Conservation (phyloP, 1,284 basidiomycete genomes). For the Inonotus obliquus region DNA sequence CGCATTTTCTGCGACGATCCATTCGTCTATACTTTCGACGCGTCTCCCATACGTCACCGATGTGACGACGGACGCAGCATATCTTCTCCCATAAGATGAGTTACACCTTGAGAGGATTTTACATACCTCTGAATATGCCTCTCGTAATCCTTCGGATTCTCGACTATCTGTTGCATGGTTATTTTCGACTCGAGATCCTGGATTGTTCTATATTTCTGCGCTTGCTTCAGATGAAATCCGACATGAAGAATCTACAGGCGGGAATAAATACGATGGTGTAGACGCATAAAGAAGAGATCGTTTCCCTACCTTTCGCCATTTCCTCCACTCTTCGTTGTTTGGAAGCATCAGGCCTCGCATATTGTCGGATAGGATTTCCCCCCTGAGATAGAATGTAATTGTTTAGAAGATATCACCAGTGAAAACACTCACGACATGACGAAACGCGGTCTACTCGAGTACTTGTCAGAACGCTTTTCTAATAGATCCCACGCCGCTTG, state of each 20-base stretch:
- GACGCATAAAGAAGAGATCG: not conserved
- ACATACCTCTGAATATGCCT: slow-evolving; percentile 39
- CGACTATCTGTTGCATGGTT: slow-evolving; percentile 38
- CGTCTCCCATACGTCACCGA: slow-evolving; percentile 44
- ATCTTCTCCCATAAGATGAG: slow-evolving; percentile 27
- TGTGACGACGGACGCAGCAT: slow-evolving; percentile 43
- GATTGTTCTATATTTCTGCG: slow-evolving; percentile 43
- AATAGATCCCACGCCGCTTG: slow-evolving; percentile 49
- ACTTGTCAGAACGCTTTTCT: slow-evolving; percentile 47
- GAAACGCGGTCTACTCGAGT: slow-evolving; percentile 46
- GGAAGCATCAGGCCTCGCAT: slow-evolving; percentile 46
- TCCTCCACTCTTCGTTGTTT: slow-evolving; percentile 42
- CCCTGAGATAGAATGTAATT: slow-evolving; percentile 24
- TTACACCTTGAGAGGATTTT: not conserved
- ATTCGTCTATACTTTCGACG: slow-evolving; percentile 41
- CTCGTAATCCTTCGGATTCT: slow-evolving; percentile 38
- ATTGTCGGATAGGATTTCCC: slow-evolving; percentile 45
- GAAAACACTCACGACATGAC: slow-evolving; percentile 32
- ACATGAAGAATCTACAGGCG: slow-evolving; percentile 40
- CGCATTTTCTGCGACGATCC: slow-evolving; percentile 43
- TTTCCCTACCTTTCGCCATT: slow-evolving; percentile 43
- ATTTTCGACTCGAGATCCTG: slow-evolving; percentile 47
- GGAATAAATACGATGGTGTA: not conserved
- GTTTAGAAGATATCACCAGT: not conserved
- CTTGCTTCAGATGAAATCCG: slow-evolving; percentile 36